Evolutionary conservation across 306 rosid species (phyloP).

Genomic region (Citrullus colocynthis): DNA sequence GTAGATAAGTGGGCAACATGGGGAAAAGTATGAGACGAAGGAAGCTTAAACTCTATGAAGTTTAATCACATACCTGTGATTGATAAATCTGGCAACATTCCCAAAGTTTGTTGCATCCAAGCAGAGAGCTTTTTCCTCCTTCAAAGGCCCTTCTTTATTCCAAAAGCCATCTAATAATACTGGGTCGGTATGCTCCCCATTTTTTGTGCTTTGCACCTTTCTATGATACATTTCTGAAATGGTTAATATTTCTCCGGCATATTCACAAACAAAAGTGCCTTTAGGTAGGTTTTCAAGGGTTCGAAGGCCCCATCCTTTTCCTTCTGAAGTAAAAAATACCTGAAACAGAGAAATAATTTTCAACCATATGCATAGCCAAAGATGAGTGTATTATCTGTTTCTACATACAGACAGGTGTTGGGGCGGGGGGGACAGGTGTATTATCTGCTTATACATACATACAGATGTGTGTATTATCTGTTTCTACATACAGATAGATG

Average conservation of each 20-base stretch:
- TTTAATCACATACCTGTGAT: slow-evolving; percentile 57
- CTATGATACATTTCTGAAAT: slow-evolving; percentile 49
- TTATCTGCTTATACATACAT: not conserved
- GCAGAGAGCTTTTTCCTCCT: slow-evolving; percentile 64
- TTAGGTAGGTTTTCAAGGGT: slow-evolving; percentile 74
- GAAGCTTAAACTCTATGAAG: not conserved
- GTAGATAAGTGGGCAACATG: not conserved
- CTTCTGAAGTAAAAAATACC: slow-evolving; percentile 73
- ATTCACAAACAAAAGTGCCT: slow-evolving; percentile 91
- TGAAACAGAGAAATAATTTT: slow-evolving; percentile 21
- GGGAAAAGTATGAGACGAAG: not conserved
- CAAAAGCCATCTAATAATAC: slow-evolving; percentile 68
- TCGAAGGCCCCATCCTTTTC: slow-evolving; percentile 94
- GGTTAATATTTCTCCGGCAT: slow-evolving; percentile 74
- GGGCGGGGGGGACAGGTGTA: not conserved
- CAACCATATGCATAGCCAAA: not conserved
- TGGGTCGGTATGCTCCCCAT: slow-evolving; percentile 30
- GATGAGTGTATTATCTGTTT: not conserved
- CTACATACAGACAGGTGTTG: not conserved
- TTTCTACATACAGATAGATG: too few species aligned
- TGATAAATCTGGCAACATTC: slow-evolving; percentile 79
- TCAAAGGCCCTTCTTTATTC: slow-evolving; percentile 33
- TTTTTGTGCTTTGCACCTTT: slow-evolving; percentile 30
- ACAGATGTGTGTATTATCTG: too few species aligned
- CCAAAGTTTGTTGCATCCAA: slow-evolving; percentile 79